A percentile compares a stretch with the other conserved stretches of the same genome.
phyloP scores from a whole-genome alignment of 441 rosid species.

The Euphorbia celastroides region DNA sequence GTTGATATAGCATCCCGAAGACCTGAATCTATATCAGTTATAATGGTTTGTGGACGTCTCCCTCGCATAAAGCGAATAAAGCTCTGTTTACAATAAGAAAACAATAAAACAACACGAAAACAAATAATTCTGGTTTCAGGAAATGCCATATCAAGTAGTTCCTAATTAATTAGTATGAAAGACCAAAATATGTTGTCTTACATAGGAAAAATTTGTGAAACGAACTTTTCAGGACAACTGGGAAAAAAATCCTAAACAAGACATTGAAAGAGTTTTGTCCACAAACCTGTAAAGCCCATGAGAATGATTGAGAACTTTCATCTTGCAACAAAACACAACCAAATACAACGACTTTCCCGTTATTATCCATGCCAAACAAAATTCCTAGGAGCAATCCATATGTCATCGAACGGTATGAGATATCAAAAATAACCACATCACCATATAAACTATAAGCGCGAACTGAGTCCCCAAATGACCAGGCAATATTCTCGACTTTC shows the following conservation, averaged over 20 bases:
- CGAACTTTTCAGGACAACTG: too few species aligned
- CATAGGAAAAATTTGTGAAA: too few species aligned
- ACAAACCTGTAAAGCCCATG: conserved; percentile 97
- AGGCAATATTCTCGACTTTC: conserved; percentile 77
- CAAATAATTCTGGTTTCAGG: too few species aligned
- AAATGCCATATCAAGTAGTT: too few species aligned
- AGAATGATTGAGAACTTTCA: conserved; percentile 52
- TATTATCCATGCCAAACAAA: conserved; percentile 69
- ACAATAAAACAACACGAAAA: conserved; percentile 27
- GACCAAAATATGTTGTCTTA: too few species aligned
- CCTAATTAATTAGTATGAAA: too few species aligned
- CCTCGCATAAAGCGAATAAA: conserved; percentile 80
- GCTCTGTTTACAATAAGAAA: conserved; percentile 56
- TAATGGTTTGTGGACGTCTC: conserved; percentile 64
- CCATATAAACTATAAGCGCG: conserved; percentile 56
- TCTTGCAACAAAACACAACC: conserved; percentile 86
- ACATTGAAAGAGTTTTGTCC: conserved; percentile 26
- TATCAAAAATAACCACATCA: conserved; percentile 73
- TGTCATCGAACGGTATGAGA: conserved; percentile 67
- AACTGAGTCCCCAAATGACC: conserved; percentile 68
- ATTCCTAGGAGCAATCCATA: conserved; percentile 76
- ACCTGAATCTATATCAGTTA: conserved; percentile 73
- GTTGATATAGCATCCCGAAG: conserved; percentile 67
- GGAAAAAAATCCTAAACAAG: too few species aligned
- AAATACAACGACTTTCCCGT: conserved; percentile 62